A percentile compares a stretch with the other conserved stretches of the same genome.
These are phyloP conservation scores for Dipteronia sinensis DNA, from an alignment of 345 rosid genomes.

Conservation along the genomic window DNA sequence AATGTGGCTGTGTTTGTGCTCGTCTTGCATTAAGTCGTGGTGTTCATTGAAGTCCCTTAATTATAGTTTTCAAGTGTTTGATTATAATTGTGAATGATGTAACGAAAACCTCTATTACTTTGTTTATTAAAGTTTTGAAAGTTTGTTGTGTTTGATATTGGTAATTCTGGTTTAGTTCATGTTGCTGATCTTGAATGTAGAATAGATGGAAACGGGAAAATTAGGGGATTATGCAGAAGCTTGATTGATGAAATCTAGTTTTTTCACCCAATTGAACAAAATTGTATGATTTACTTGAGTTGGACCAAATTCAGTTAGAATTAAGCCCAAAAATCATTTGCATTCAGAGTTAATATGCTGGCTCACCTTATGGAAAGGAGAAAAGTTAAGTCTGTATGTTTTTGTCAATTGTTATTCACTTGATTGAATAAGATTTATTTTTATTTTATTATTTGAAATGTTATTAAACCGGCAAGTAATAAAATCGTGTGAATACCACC, in stretches of 20 bases:
- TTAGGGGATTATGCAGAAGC: not conserved
- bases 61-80: not conserved
- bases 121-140: not conserved
- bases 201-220: not conserved
- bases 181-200: not conserved
- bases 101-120: not conserved
- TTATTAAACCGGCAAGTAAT: no score
- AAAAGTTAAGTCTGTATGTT: no score
- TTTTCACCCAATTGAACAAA: not conserved
- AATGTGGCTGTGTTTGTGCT: constrained; percentile 14
- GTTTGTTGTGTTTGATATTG: constrained; percentile 2
- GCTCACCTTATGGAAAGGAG: no score
- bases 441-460: no score
- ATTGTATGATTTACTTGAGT: no score
- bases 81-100: not conserved
- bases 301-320: no score
- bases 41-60: not conserved
- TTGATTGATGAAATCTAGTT: not conserved
- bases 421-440: no score
- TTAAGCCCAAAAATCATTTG: no score
- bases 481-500: no score
- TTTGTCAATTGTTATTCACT: no score
- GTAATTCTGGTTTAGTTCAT: not conserved
- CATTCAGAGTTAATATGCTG: no score
- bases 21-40: not conserved